A percentile compares a stretch with the other conserved stretches of the same genome.
Evolutionary conservation across 1,284 basidiomycete species (phyloP).

Genomic region (Calocybe gambosa): DNA sequence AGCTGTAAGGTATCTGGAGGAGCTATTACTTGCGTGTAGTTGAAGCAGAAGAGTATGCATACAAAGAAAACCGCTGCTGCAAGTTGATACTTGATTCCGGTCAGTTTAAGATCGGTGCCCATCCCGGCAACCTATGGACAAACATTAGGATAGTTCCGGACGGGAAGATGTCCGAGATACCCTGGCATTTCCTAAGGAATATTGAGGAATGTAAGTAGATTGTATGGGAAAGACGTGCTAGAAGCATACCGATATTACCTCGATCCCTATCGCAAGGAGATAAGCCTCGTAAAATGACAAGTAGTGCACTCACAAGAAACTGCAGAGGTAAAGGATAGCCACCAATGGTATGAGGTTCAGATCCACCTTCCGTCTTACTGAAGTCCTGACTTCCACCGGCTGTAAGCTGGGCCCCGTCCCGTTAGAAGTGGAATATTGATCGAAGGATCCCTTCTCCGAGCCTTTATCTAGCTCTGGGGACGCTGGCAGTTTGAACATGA

Average conservation of each 20-base stretch:
- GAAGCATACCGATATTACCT: constrained; percentile 19
- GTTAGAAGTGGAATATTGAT: background rate
- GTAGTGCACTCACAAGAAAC: constrained; percentile 18
- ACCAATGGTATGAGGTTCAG: constrained; percentile 20
- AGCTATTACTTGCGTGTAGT: background rate
- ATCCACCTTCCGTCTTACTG: constrained; percentile 22
- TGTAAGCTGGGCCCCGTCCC: background rate
- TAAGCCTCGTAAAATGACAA: background rate
- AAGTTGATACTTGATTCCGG: constrained; percentile 31
- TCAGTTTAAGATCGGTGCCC: constrained; percentile 28
- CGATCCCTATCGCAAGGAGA: constrained; percentile 16
- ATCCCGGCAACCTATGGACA: constrained; percentile 31
- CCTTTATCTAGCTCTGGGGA: background rate
- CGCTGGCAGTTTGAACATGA: background rate
- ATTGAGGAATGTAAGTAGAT: background rate
- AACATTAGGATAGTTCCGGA: background rate
- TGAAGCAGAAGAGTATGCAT: constrained; percentile 8
- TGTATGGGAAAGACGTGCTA: background rate
- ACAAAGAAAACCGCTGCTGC: constrained; percentile 38
- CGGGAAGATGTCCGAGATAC: background rate
- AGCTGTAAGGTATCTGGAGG: constrained; percentile 29
- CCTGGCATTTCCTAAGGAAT: background rate
- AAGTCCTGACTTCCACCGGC: background rate
- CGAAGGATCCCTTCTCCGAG: background rate
- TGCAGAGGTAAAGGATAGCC: constrained; percentile 22